Percentiles rank a stretch among this genome's conserved stretches.
Conservation (phyloP, 1,139 yeast species). For the Blastobotrys ciferrii region DNA sequence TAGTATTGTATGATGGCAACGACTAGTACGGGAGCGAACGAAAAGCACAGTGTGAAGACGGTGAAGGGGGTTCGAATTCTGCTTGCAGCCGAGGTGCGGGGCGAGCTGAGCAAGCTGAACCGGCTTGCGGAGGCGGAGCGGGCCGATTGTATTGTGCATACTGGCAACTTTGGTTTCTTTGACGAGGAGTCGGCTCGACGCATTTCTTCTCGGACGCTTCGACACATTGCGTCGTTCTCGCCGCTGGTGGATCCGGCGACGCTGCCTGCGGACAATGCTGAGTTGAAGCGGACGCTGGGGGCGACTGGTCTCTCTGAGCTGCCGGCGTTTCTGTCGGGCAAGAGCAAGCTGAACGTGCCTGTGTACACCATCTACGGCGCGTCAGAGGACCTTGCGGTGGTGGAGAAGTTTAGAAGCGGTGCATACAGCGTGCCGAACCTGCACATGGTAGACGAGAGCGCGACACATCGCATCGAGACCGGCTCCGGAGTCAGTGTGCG, state of each 20-base stretch:
- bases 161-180: slow-evolving; percentile 80
- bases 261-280: slow-evolving; percentile 39
- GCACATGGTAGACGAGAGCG: slow-evolving; percentile 58
- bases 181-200: slow-evolving; percentile 56
- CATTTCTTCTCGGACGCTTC: slow-evolving; percentile 43
- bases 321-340: slow-evolving; percentile 51
- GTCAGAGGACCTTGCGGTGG: slow-evolving; percentile 66
- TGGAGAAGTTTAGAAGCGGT: slow-evolving; percentile 59
- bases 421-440: slow-evolving; percentile 55
- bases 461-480: slow-evolving; percentile 39
- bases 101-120: slow-evolving; percentile 48
- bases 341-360: slow-evolving; percentile 51
- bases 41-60: slow-evolving; percentile 13
- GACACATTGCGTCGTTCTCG: slow-evolving; percentile 69
- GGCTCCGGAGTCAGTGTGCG: slow-evolving; percentile 46
- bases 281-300: slow-evolving; percentile 41
- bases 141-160: slow-evolving; percentile 60
- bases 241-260: slow-evolving; percentile 52
- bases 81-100: slow-evolving; percentile 57
- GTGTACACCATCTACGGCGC: slow-evolving; percentile 77
- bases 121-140: slow-evolving; percentile 44
- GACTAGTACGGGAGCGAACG: neutral
- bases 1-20: neutral
- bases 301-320: slow-evolving; percentile 53
- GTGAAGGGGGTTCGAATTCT: slow-evolving; percentile 44